phyloP scores from a whole-genome alignment of 2,329 filamentous ascomycete genomes.

The Aurifilum marmelostoma region DNA sequence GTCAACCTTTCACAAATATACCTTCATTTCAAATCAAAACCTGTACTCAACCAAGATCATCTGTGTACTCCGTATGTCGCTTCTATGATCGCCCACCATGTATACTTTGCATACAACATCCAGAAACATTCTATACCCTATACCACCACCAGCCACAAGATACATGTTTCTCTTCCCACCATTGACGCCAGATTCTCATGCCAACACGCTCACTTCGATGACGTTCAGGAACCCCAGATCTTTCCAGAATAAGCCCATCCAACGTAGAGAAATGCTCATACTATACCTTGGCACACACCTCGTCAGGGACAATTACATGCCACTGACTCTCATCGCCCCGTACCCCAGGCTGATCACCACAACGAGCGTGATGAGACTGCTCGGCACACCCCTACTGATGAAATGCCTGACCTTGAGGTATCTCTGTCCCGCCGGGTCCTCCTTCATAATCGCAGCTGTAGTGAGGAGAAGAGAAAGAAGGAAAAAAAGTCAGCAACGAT shows the following conservation, averaged over 20 bases:
- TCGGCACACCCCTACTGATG: conserved; percentile 87
- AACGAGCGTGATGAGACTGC: conserved; percentile 76
- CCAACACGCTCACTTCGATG: neutral
- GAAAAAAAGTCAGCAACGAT: conserved; percentile 17
- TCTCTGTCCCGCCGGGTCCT: conserved; percentile 88
- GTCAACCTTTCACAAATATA: neutral
- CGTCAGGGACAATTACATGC: conserved; percentile 36
- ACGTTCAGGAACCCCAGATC: neutral
- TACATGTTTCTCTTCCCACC: neutral
- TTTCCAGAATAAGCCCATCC: neutral
- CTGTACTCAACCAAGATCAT: neutral
- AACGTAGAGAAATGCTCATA: neutral
- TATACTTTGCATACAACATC: neutral
- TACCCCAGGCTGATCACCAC: conserved; percentile 91
- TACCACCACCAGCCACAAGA: neutral
- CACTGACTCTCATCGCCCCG: conserved; percentile 75
- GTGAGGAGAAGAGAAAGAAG: neutral
- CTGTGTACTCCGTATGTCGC: neutral
- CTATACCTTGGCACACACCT: neutral
- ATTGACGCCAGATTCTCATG: conserved; percentile 18
- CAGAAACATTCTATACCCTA: neutral
- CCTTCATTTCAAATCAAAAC: neutral
- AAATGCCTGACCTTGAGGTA: conserved; percentile 95
- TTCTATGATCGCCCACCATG: neutral
- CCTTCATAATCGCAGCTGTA: conserved; percentile 96